Conservation (phyloP, 306 rosid genomes). For the Prunus kanzakura region DNA sequence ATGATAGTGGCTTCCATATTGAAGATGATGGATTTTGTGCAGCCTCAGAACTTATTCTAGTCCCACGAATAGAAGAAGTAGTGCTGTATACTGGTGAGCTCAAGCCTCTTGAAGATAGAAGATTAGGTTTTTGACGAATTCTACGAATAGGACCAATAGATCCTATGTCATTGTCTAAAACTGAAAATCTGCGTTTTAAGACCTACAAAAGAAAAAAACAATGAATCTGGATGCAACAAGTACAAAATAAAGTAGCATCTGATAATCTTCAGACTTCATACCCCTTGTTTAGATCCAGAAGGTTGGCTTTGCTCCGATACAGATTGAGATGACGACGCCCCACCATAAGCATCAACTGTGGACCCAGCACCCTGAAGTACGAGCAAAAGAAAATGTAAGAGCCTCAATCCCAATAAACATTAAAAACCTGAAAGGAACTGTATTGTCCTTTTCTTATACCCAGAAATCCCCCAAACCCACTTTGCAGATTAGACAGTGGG, state of each 20-base stretch:
- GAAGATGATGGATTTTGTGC: constrained; percentile 44
- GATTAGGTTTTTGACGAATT: constrained; percentile 75
- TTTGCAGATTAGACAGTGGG: neutral
- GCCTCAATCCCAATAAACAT: constrained; percentile 1
- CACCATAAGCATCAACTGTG: constrained; percentile 38
- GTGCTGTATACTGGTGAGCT: constrained; percentile 46
- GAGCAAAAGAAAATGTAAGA: constrained; percentile 16
- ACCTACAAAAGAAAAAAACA: constrained; percentile 38
- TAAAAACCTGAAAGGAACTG: neutral
- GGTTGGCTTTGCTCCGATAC: constrained; percentile 44
- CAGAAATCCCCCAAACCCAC: neutral
- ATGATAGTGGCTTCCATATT: constrained; percentile 32
- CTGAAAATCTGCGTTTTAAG: constrained; percentile 62
- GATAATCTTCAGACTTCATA: constrained; percentile 26
- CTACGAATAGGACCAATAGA: constrained; percentile 79
- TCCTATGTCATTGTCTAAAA: constrained; percentile 72
- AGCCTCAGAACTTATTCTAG: constrained; percentile 35
- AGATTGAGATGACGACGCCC: constrained; percentile 53
- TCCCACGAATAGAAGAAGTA: constrained; percentile 34
- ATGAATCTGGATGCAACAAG: neutral
- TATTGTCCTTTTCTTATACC: neutral
- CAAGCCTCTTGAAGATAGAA: constrained; percentile 55
- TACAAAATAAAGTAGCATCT: constrained; percentile 17
- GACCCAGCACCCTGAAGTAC: constrained; percentile 45
- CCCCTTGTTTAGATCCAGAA: constrained; percentile 61